Evolutionary conservation across 2,329 filamentous ascomycete species (phyloP).

Genomic region (Ophiobolus disseminans): DNA sequence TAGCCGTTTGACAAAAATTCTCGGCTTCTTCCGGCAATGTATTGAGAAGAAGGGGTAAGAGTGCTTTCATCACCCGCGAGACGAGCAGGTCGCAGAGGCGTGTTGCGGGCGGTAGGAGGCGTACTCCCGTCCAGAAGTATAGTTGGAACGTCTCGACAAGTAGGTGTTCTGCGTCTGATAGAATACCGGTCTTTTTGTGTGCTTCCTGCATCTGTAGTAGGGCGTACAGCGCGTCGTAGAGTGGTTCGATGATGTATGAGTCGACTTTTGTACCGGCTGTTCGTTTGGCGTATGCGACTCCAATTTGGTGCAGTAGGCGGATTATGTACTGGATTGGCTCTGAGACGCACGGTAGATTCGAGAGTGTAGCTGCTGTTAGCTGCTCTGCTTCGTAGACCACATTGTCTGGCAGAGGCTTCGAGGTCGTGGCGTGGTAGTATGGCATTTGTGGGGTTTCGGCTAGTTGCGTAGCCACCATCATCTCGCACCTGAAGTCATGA

Average conservation of each 20-base stretch:
- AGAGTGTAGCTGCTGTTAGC: constrained; percentile 16
- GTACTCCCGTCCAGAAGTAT: constrained; percentile 23
- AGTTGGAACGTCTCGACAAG: constrained; percentile 26
- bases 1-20: neutral
- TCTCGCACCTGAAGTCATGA: constrained; percentile 24
- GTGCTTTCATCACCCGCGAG: constrained; percentile 22
- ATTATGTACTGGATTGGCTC: constrained; percentile 16
- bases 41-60: constrained; percentile 20
- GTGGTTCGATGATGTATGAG: constrained; percentile 16
- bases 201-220: constrained; percentile 16
- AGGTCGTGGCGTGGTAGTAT: constrained; percentile 6
- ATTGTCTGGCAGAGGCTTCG: constrained; percentile 8
- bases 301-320: constrained; percentile 20
- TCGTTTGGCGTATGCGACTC: constrained; percentile 9
- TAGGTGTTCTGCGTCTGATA: constrained; percentile 21
- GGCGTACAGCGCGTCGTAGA: constrained; percentile 25
- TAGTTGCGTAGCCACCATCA: constrained; percentile 25
- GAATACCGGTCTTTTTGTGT: constrained; percentile 16
- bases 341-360: constrained; percentile 17
- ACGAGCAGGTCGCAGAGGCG: constrained; percentile 26
- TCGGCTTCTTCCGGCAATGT: constrained; percentile 9
- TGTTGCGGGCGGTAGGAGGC: constrained; percentile 23
- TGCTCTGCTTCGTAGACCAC: constrained; percentile 12
- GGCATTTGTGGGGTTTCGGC: constrained; percentile 20
- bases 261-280: constrained; percentile 13